Base-by-base conservation (phyloP, 371 early-diverging fungal genomes). In the Aphelidium insulamus region DNA sequence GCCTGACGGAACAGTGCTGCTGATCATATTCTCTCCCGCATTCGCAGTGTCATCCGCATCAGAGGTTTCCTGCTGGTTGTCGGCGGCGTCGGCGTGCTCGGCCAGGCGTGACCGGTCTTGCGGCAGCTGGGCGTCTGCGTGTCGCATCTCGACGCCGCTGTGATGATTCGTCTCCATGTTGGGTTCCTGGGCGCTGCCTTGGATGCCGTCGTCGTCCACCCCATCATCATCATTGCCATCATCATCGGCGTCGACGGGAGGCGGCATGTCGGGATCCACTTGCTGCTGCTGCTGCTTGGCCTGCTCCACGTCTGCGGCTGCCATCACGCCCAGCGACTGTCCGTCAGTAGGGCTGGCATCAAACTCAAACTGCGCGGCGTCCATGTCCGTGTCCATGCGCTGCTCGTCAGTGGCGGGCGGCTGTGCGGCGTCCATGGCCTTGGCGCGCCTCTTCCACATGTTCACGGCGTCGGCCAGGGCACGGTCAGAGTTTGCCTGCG, bases 381-480 rank as follows among this genome's bases (percentile, higher is more conserved):
- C n/a, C n/a, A n/a, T n/a, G n/a, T n/a, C n/a, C n/a, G n/a, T 20
- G 14, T 63, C 55, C 3, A 57, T 54, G 0, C 50, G 44, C 24
- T 63, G 55, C 14, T 62, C 51, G 5, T 48, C 50, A 36, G 62
- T 57, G 6, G 59, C 54, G 5, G 43, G 24, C 4, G 28, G 32
- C 4, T 34, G 10, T 12, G 21, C 28, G 2, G 19, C 48, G 36
- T 50, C 48, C 19, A 77, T 49, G 38, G 69, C 59, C 24, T 77
- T 67, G 24, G 85, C 47, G 24, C 82, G 66, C 29, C 75, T 70
- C 45, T 73, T 69, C 87, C 87, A 87, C 48, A 72, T 72, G 46
- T 85, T 77, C 35, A 82, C 49, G 5, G 84, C 85, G 46, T 86
- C 85, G 24, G 83, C 87, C 22, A 90, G 49, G 19, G 74, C 77